A percentile compares a stretch with the other conserved stretches of the same genome.
Evolutionary conservation across 2,329 filamentous ascomycete genomes (phyloP).

Genomic region (Pezicula radicicola): DNA sequence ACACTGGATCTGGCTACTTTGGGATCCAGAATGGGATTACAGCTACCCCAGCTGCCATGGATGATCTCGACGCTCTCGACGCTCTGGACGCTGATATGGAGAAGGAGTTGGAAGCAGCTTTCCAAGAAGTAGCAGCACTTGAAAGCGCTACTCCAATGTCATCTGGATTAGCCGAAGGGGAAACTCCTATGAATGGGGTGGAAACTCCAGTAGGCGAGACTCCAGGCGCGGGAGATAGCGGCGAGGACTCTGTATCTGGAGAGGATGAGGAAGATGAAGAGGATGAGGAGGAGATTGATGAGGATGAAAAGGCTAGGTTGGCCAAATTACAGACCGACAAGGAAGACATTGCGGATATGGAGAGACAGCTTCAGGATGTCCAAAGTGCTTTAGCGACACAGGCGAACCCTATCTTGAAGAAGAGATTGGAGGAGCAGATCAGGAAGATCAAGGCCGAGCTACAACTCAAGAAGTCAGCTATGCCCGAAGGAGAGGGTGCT

Average conservation of each 20-base stretch:
- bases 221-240: conserved; percentile 28
- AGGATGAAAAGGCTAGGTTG: conserved; percentile 45
- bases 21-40: conserved; percentile 14
- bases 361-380: conserved; percentile 43
- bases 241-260: conserved; percentile 39
- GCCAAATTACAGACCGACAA: conserved; percentile 42
- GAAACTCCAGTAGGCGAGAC: conserved; percentile 11
- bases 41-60: conserved; percentile 31
- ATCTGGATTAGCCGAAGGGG: conserved; percentile 19
- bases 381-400: conserved; percentile 38
- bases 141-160: conserved; percentile 32
- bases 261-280: conserved; percentile 43
- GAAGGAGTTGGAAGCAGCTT: conserved; percentile 25
- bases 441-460: conserved; percentile 49
- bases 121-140: conserved; percentile 25
- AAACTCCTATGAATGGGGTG: conserved; percentile 22
- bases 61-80: conserved; percentile 34
- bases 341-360: conserved; percentile 52
- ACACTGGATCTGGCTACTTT: conserved; percentile 32
- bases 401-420: conserved; percentile 45
- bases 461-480: conserved; percentile 45
- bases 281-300: conserved; percentile 41
- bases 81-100: conserved; percentile 34
- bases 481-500: conserved; percentile 29
- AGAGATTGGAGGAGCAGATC: conserved; percentile 44